These are phyloP conservation scores for Rhynchosporium secalis DNA, from an alignment of 2,329 filamentous ascomycete genomes.

Conservation along the genomic window DNA sequence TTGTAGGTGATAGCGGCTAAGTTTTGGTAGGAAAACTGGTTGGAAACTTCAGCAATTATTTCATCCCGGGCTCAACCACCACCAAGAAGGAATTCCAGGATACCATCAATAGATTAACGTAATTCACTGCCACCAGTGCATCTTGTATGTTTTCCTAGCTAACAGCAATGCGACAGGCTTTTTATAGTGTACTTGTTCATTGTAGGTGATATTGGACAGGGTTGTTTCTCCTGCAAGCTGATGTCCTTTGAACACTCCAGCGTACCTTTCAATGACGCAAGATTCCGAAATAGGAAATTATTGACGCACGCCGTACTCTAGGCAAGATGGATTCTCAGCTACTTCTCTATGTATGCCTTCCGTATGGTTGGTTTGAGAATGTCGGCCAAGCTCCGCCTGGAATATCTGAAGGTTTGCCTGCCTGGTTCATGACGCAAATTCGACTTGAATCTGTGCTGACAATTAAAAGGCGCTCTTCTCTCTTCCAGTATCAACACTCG, in stretches of 20 bases:
- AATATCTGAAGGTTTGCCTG: constrained; percentile 55
- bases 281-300: neutral
- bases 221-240: neutral
- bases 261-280: neutral
- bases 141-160: neutral
- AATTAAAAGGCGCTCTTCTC: constrained; percentile 51
- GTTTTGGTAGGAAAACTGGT: constrained; percentile 38
- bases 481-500: constrained; percentile 67
- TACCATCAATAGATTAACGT: constrained; percentile 49
- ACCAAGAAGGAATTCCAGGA: constrained; percentile 45
- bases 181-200: constrained; percentile 73
- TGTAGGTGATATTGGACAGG: constrained; percentile 36
- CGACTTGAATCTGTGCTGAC: neutral
- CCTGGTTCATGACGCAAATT: neutral
- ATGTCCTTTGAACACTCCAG: neutral
- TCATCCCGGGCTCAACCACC: constrained; percentile 40
- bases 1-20: neutral
- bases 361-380: constrained; percentile 63
- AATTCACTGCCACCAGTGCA: constrained; percentile 26
- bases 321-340: constrained; percentile 60
- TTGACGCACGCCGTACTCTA: neutral
- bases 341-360: constrained; percentile 61
- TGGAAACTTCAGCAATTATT: constrained; percentile 49
- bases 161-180: constrained; percentile 43
- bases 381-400: constrained; percentile 60